Percentiles rank a stretch among this genome's conserved stretches.
These are phyloP conservation scores for Lipomyces orientalis DNA, from an alignment of 805 yeast genomes.

Conservation along the genomic window DNA sequence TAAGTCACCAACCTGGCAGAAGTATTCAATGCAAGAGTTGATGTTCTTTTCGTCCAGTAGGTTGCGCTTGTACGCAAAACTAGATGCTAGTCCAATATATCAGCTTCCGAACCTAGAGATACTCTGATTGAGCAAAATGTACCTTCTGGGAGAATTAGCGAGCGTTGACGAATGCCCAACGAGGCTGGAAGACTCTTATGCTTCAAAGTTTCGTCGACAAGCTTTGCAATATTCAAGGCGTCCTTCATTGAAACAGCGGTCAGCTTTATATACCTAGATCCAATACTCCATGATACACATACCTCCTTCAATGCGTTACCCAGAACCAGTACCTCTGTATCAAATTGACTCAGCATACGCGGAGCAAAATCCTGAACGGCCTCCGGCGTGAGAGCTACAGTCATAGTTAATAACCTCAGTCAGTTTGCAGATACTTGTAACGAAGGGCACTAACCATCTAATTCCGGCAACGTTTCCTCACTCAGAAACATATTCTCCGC, in stretches of 20 bases:
- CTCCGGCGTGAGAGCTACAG: constrained; percentile 50
- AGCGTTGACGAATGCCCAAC: constrained; percentile 51
- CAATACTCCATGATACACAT: neutral
- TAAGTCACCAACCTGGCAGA: constrained; percentile 66
- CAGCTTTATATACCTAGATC: neutral
- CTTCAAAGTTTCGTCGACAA: constrained; percentile 50
- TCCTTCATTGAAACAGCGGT: constrained; percentile 43
- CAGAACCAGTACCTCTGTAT: constrained; percentile 71
- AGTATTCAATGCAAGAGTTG: constrained; percentile 84
- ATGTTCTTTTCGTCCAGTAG: constrained; percentile 72
- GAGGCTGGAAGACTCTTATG: constrained; percentile 52
- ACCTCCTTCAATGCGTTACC: constrained; percentile 67
- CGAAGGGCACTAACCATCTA: constrained; percentile 40
- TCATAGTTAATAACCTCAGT: neutral
- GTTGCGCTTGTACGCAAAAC: constrained; percentile 50
- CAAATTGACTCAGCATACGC: constrained; percentile 62
- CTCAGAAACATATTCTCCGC: constrained; percentile 73
- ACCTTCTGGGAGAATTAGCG: constrained; percentile 46
- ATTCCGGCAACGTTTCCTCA: constrained; percentile 62
- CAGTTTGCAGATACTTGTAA: neutral
- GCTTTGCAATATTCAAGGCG: constrained; percentile 56
- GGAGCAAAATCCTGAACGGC: constrained; percentile 60
- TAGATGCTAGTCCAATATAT: constrained; percentile 48
- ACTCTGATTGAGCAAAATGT: neutral
- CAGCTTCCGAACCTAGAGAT: constrained; percentile 54